Evolutionary conservation across 495 filamentous ascomycete genomes (phyloP).

Genomic region (Ramalina peruviana): DNA sequence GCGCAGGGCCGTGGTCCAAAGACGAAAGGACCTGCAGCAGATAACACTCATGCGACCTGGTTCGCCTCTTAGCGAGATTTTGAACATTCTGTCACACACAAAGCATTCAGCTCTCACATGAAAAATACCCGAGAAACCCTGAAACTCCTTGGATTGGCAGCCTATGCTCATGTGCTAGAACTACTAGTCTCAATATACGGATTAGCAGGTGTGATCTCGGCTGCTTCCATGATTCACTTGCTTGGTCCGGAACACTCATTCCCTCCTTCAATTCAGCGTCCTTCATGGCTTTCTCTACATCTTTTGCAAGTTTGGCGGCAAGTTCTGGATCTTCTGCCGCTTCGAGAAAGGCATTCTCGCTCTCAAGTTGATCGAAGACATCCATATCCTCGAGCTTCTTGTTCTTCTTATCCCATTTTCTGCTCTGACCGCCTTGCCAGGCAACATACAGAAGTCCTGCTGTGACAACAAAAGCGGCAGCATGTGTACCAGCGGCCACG

Average conservation of each 20-base stretch:
- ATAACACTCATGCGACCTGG: too few species aligned
- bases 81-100: too few species aligned
- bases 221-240: neutral
- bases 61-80: too few species aligned
- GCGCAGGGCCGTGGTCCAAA: too few species aligned
- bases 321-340: neutral
- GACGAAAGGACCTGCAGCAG: too few species aligned
- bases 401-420: neutral
- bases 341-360: neutral
- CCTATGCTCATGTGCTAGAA: too few species aligned
- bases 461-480: neutral
- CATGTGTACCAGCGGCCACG: slow-evolving; percentile 1
- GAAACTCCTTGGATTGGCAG: too few species aligned
- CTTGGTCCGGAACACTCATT: neutral
- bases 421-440: neutral
- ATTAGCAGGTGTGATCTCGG: neutral
- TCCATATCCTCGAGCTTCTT: neutral
- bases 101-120: too few species aligned
- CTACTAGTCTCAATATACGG: too few species aligned
- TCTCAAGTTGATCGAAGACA: neutral
- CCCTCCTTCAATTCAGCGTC: neutral
- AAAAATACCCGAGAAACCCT: too few species aligned
- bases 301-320: neutral
- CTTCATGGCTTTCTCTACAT: neutral
- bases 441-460: slow-evolving; percentile 1